phyloP scores from a whole-genome alignment of 2,329 filamentous ascomycete species.

The Elsinoe perseae region DNA sequence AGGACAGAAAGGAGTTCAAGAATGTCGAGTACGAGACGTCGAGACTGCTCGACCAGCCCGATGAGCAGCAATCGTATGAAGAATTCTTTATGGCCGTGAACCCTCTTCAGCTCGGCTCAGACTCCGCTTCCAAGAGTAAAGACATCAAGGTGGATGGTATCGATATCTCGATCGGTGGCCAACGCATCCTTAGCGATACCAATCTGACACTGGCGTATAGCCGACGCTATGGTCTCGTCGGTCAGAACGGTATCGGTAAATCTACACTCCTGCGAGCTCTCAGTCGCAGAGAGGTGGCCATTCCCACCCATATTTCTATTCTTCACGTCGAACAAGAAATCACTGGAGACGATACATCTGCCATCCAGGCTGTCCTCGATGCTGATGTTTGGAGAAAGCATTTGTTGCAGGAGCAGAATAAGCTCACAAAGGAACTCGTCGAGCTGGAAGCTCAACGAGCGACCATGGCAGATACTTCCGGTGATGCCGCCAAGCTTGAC shows the following conservation, averaged over 20 bases:
- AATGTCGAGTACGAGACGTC: slow-evolving; percentile 97
- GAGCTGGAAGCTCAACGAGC: slow-evolving; percentile 70
- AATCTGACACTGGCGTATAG: slow-evolving; percentile 85
- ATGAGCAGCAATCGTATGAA: slow-evolving; percentile 85
- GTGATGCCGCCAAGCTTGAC: slow-evolving; percentile 78
- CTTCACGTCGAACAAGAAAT: slow-evolving; percentile 99
- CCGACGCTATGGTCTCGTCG: slow-evolving; percentile 90
- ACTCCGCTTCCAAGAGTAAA: slow-evolving; percentile 74
- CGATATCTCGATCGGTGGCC: slow-evolving; percentile 84
- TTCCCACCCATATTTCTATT: slow-evolving; percentile 97
- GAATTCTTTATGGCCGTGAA: slow-evolving; percentile 99
- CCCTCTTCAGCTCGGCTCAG: slow-evolving; percentile 75
- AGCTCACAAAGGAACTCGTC: slow-evolving; percentile 68
- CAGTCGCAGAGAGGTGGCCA: slow-evolving; percentile 84
- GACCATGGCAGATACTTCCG: slow-evolving; percentile 81
- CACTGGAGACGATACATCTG: slow-evolving; percentile 87
- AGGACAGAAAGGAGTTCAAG: slow-evolving; percentile 97
- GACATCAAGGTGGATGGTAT: slow-evolving; percentile 97
- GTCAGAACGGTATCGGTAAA: slow-evolving; percentile 92
- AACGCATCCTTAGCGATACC: slow-evolving; percentile 84
- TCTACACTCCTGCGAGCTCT: slow-evolving; percentile 85
- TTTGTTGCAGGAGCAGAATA: slow-evolving; percentile 77
- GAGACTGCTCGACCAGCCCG: slow-evolving; percentile 71
- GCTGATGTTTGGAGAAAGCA: slow-evolving; percentile 99
- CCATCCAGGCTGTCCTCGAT: slow-evolving; percentile 88